Conservation (phyloP, 257 asterid species). For the Salvia hispanica region DNA sequence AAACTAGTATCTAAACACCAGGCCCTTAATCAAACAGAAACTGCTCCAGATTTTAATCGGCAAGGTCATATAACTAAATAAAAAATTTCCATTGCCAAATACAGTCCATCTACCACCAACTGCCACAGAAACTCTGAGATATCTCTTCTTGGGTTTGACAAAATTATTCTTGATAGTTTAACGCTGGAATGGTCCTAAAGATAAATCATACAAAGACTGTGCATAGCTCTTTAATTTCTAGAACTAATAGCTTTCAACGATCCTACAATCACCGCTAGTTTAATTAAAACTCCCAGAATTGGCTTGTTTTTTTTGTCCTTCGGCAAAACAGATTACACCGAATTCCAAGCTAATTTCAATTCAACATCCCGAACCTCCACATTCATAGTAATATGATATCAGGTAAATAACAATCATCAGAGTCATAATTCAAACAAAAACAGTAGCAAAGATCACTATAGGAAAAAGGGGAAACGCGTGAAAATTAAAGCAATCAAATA, state of each 20-base stretch:
- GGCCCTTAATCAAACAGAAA: constrained; percentile 2
- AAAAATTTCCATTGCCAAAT: not conserved
- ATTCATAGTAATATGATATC: not conserved
- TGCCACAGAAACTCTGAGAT: not conserved
- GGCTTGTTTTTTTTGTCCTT: not conserved
- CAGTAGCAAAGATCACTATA: no score
- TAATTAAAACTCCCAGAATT: not conserved
- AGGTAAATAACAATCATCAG: constrained; percentile 3
- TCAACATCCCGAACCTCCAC: not conserved
- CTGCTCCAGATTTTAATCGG: constrained; percentile 11
- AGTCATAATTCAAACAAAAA: not conserved
- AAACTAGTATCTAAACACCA: not conserved
- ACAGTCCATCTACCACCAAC: constrained; percentile 10
- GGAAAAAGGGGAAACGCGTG: not conserved
- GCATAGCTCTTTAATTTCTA: not conserved
- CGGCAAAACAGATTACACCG: not conserved
- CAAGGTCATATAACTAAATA: not conserved
- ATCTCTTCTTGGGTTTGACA: not conserved
- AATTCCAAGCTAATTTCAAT: not conserved
- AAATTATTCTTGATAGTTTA: not conserved
- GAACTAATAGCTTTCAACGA: not conserved
- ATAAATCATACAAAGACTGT: not conserved
- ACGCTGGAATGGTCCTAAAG: not conserved
- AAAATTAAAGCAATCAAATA: constrained; percentile 2
- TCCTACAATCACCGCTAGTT: not conserved